A percentile compares a stretch with the other conserved stretches of the same genome.
Conservation (phyloP, 352 stramenopile species). For the Phytophthora sansomeana region DNA sequence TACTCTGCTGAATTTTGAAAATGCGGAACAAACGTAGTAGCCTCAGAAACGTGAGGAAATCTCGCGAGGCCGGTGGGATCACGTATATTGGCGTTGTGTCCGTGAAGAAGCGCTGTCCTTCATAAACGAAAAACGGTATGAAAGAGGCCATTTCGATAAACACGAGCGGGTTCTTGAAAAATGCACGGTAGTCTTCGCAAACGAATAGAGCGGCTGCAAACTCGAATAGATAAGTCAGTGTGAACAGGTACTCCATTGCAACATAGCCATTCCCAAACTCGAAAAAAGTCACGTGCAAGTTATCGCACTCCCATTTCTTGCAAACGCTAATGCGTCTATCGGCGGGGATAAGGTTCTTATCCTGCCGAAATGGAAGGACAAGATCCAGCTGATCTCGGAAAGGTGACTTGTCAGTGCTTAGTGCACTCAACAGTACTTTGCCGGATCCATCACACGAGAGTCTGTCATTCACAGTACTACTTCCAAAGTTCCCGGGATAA, state of each 20-base stretch:
- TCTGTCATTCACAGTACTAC: slow-evolving; percentile 28
- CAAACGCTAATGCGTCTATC: slow-evolving; percentile 63
- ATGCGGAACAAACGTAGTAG: slow-evolving; percentile 71
- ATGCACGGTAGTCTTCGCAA: slow-evolving; percentile 46
- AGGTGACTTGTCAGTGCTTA: slow-evolving; percentile 8
- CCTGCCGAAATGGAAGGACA: slow-evolving; percentile 59
- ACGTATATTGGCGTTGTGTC: slow-evolving; percentile 62
- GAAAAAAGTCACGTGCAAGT: slow-evolving; percentile 74
- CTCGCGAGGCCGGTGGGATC: slow-evolving; percentile 68
- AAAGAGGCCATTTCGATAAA: slow-evolving; percentile 76
- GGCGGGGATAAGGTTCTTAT: slow-evolving; percentile 44
- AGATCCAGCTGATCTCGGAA: slow-evolving; percentile 44
- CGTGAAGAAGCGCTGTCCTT: slow-evolving; percentile 48
- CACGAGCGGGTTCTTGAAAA: slow-evolving; percentile 76
- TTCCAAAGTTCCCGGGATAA: slow-evolving; percentile 63
- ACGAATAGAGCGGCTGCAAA: slow-evolving; percentile 49
- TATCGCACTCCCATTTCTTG: slow-evolving; percentile 83
- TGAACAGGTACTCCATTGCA: slow-evolving; percentile 75
- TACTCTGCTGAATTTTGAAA: slow-evolving; percentile 84
- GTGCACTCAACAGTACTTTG: slow-evolving; percentile 24
- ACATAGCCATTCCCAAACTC: slow-evolving; percentile 66
- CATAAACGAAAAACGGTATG: slow-evolving; percentile 71
- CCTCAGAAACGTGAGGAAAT: slow-evolving; percentile 67
- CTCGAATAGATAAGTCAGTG: slow-evolving; percentile 69
- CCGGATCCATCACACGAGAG: slow-evolving; percentile 54